phyloP scores from a whole-genome alignment of 768 basidiomycete genomes.

The Steccherinum ochraceum region DNA sequence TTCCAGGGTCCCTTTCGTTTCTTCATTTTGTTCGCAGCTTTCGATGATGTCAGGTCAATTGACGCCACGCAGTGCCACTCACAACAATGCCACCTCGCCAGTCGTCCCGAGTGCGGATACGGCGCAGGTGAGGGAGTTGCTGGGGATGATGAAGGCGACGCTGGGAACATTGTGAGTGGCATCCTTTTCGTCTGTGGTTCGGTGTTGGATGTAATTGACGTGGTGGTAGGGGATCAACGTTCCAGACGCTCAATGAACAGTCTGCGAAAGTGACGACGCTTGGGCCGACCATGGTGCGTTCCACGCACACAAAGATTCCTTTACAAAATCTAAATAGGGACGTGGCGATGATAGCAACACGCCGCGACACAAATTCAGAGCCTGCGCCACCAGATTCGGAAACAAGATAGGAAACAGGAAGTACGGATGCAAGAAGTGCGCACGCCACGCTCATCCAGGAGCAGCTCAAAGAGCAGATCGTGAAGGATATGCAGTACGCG shows the following conservation, averaged over 20 bases:
- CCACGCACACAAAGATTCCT: background rate
- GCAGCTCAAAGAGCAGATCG: slow-evolving; percentile 20
- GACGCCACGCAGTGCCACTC: background rate
- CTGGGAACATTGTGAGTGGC: slow-evolving; percentile 12
- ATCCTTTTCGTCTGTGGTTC: background rate
- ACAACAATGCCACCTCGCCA: background rate
- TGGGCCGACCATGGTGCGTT: slow-evolving; percentile 25
- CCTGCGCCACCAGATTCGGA: slow-evolving; percentile 18
- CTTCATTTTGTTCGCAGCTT: background rate
- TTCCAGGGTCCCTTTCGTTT: background rate
- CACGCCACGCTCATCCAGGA: slow-evolving; percentile 18
- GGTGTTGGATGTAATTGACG: no score
- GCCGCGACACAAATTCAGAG: slow-evolving; percentile 15
- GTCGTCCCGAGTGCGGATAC: background rate
- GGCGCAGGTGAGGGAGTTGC: slow-evolving; percentile 8
- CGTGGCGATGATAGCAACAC: slow-evolving; percentile 13
- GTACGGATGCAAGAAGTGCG: slow-evolving; percentile 21
- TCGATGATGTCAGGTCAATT: background rate
- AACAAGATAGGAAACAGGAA: slow-evolving; percentile 17
- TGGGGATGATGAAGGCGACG: slow-evolving; percentile 13
- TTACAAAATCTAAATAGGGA: slow-evolving; percentile 1
- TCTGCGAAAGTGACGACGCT: slow-evolving; percentile 22
- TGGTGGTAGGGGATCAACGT: slow-evolving; percentile 26
- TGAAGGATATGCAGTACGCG: slow-evolving; percentile 29
- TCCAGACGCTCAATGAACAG: slow-evolving; percentile 26